A percentile compares a stretch with the other conserved stretches of the same genome.
Evolutionary conservation across 371 early-diverging fungal genomes (phyloP).

Genomic region (Saksenaea oblongispora): DNA sequence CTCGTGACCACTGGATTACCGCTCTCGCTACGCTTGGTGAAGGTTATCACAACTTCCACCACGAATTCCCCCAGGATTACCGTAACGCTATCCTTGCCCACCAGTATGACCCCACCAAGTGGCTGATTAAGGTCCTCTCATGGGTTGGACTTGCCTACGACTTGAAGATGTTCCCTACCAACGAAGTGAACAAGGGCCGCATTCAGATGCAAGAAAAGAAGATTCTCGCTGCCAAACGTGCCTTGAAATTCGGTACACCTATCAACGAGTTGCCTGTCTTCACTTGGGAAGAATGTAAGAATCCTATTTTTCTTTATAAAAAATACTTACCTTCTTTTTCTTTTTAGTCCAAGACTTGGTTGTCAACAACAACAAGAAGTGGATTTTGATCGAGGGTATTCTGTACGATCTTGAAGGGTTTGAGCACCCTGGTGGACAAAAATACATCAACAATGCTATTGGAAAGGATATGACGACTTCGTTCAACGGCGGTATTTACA

Average conservation of each 20-base stretch:
- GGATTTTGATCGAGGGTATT: constrained; percentile 86
- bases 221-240: constrained; percentile 58
- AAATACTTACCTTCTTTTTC: too few species aligned
- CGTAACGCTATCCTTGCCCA: constrained; percentile 88
- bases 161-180: constrained; percentile 86
- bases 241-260: constrained; percentile 76
- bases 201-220: constrained; percentile 85
- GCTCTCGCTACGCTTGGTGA: constrained; percentile 83
- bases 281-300: constrained; percentile 72
- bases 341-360: constrained; percentile 46
- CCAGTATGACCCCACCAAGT: constrained; percentile 97
- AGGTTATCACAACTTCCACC: constrained; percentile 92
- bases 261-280: constrained; percentile 72
- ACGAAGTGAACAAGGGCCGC: constrained; percentile 87
- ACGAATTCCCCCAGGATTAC: constrained; percentile 96
- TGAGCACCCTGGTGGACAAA: constrained; percentile 91
- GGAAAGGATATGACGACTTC: constrained; percentile 87
- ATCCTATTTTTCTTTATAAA: neutral
- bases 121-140: constrained; percentile 76
- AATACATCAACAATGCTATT: constrained; percentile 70
- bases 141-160: constrained; percentile 82
- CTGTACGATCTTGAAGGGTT: constrained; percentile 91
- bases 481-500: constrained; percentile 90
- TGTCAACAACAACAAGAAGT: constrained; percentile 63
- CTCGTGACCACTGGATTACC: constrained; percentile 81